These are phyloP conservation scores for Paracorniculantispora psalliotae DNA, from an alignment of 2,329 filamentous ascomycete species.

Conservation along the genomic window DNA sequence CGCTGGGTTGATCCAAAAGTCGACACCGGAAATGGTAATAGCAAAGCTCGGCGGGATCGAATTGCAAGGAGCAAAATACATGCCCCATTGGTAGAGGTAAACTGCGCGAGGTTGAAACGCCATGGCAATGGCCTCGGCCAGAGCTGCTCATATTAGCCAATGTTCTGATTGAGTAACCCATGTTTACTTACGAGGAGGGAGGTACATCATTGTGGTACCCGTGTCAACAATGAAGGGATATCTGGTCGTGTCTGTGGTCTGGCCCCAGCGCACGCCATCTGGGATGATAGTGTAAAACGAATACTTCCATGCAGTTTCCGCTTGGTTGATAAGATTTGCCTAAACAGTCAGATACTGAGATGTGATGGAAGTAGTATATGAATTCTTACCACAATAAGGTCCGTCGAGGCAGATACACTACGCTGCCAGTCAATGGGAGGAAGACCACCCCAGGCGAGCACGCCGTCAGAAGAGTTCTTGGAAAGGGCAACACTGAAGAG, in stretches of 20 bases:
- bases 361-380: neutral
- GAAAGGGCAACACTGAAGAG: conserved; percentile 45
- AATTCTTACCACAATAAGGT: conserved; percentile 42
- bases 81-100: conserved; percentile 42
- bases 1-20: conserved; percentile 43
- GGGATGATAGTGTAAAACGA: conserved; percentile 51
- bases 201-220: conserved; percentile 46
- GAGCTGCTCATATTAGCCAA: conserved; percentile 25
- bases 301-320: conserved; percentile 38
- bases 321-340: conserved; percentile 38
- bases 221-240: conserved; percentile 49
- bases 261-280: conserved; percentile 42
- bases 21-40: conserved; percentile 37
- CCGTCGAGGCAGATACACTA: conserved; percentile 29
- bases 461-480: conserved; percentile 40
- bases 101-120: conserved; percentile 43
- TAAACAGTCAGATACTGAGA: conserved; percentile 20
- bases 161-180: neutral
- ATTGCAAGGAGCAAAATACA: conserved; percentile 46
- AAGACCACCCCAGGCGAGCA: conserved; percentile 44
- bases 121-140: conserved; percentile 43
- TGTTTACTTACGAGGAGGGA: conserved; percentile 40
- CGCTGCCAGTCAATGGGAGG: conserved; percentile 32
- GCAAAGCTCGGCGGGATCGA: conserved; percentile 42
- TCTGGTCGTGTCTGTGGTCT: conserved; percentile 36